These are phyloP conservation scores for Ogataea hybrid DNA, from an alignment of 1,139 yeast species.

Conservation along the genomic window DNA sequence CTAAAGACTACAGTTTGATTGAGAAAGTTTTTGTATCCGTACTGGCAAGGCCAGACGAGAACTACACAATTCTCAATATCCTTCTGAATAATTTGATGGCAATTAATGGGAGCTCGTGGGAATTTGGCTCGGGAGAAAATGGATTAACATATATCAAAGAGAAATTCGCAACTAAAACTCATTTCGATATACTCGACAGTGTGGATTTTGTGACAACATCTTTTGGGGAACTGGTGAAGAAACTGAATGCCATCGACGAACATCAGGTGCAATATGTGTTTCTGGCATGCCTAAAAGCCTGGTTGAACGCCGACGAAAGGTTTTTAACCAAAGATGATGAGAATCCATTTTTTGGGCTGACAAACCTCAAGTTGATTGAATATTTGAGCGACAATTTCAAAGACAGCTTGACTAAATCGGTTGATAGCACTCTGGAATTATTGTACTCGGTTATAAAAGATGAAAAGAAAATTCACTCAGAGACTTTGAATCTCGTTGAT, in stretches of 20 bases:
- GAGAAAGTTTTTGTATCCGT: constrained; percentile 48
- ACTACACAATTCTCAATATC: constrained; percentile 5
- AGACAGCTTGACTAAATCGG: constrained; percentile 58
- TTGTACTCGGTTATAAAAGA: constrained; percentile 46
- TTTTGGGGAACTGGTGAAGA: constrained; percentile 36
- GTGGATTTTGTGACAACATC: constrained; percentile 53
- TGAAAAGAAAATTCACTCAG: not conserved
- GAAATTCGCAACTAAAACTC: constrained; percentile 15
- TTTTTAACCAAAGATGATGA: constrained; percentile 32
- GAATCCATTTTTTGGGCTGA: constrained; percentile 55
- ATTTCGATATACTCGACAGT: constrained; percentile 36
- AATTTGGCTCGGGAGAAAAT: constrained; percentile 50
- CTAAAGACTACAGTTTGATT: constrained; percentile 45
- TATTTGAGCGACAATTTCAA: constrained; percentile 58
- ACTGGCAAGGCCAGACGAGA: constrained; percentile 39
- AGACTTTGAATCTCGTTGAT: constrained; percentile 2
- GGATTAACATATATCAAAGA: constrained; percentile 51
- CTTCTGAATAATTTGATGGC: constrained; percentile 12
- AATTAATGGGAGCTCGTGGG: constrained; percentile 49
- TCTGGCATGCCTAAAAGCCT: constrained; percentile 51
- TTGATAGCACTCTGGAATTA: constrained; percentile 56
- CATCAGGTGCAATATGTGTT: constrained; percentile 49
- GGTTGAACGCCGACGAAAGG: constrained; percentile 44
- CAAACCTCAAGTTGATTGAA: constrained; percentile 66
- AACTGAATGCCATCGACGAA: constrained; percentile 52